Conservation (phyloP, 495 filamentous ascomycete genomes). For the Penicillium ucsense region DNA sequence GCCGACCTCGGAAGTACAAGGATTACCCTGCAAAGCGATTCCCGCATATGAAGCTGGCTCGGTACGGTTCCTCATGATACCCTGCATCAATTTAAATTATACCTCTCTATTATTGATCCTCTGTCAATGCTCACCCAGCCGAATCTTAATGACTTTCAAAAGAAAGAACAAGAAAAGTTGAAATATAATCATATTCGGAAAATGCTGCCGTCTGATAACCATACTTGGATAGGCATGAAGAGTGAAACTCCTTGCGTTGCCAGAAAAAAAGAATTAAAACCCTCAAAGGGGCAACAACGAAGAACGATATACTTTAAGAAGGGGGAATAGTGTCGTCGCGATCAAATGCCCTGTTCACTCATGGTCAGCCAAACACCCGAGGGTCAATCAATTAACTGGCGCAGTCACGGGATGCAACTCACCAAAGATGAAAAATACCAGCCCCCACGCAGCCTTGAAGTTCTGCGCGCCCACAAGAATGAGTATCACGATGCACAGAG, state of each 20-base stretch:
- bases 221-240: no score
- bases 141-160: no score
- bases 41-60: no score
- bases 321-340: not conserved
- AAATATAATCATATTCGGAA: no score
- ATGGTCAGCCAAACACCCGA: not conserved
- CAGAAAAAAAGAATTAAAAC: not conserved
- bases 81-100: slow-evolving; percentile 2
- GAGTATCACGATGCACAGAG: slow-evolving; percentile 14
- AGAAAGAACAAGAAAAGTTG: no score
- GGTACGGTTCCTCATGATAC: slow-evolving; percentile 10
- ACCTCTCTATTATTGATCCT: no score
- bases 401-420: not conserved
- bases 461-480: slow-evolving; percentile 18
- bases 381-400: no score
- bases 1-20: no score
- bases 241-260: not conserved
- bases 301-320: not conserved
- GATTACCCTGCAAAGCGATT: no score
- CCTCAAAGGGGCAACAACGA: slow-evolving; percentile 3
- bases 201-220: no score
- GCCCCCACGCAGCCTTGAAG: slow-evolving; percentile 9
- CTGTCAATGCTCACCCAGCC: no score
- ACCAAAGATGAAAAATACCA: slow-evolving; percentile 17
- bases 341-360: slow-evolving; percentile 3